These are phyloP conservation scores for Croton setiger DNA, from an alignment of 441 rosid species.

Conservation along the genomic window DNA sequence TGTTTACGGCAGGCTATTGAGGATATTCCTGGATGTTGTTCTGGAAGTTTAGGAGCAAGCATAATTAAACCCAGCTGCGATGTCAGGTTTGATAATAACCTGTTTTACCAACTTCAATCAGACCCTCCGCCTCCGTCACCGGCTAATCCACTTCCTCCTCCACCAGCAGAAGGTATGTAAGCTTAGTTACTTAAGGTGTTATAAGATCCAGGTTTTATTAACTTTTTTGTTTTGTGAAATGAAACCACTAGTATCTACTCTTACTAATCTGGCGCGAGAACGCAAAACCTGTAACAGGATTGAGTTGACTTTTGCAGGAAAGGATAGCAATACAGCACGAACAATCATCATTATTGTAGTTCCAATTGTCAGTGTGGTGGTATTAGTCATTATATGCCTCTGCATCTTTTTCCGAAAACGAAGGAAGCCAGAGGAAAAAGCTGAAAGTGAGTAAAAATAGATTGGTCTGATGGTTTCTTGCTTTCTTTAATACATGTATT, in stretches of 20 bases:
- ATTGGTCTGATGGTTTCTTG: neutral
- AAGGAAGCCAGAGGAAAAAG: constrained; percentile 16
- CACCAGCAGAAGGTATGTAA: neutral
- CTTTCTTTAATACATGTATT: neutral
- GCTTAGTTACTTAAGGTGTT: no score
- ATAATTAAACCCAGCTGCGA: constrained; percentile 36
- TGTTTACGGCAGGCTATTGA: constrained; percentile 31
- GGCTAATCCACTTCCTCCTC: neutral
- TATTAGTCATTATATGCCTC: constrained; percentile 19
- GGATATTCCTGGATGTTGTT: constrained; percentile 30
- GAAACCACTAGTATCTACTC: no score
- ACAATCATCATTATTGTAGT: constrained; percentile 18
- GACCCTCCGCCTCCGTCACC: neutral
- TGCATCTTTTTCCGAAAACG: constrained; percentile 23
- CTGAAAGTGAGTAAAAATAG: constrained; percentile 29
- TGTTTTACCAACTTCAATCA: constrained; percentile 11
- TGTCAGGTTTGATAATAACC: constrained; percentile 31
- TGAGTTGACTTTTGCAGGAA: no score
- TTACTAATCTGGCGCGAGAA: no score
- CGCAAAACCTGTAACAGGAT: no score
- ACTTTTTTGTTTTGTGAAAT: no score
- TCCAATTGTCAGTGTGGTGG: constrained; percentile 20
- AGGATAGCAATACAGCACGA: no score
- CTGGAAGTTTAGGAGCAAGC: constrained; percentile 32
- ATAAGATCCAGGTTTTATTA: no score